phyloP scores from a whole-genome alignment of 345 rosid genomes.

The Balakata baccata region DNA sequence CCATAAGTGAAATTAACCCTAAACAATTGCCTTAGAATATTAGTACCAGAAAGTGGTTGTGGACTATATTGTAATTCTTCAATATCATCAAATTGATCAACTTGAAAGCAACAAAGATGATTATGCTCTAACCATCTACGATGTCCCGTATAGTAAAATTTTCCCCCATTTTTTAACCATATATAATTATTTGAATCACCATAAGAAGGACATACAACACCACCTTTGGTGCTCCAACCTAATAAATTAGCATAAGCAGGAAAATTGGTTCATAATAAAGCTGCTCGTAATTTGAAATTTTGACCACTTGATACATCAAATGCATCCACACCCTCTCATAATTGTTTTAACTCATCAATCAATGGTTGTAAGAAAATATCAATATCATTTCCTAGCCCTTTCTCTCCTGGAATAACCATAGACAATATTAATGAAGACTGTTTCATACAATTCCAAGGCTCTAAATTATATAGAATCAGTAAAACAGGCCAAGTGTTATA shows the following conservation, averaged over 20 bases:
- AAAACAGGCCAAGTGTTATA: background rate
- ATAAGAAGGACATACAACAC: background rate
- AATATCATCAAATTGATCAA: background rate
- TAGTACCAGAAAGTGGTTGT: background rate
- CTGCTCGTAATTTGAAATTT: background rate
- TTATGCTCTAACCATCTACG: background rate
- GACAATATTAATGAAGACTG: background rate
- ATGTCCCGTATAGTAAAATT: constrained; percentile 4
- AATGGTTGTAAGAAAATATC: background rate
- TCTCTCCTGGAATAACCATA: background rate
- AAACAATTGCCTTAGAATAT: no score
- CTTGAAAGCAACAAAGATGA: background rate
- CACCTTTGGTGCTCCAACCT: background rate
- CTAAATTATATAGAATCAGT: background rate
- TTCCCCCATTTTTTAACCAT: background rate
- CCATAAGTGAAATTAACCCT: no score
- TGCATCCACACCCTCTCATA: background rate
- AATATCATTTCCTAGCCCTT: background rate
- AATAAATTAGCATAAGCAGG: constrained; percentile 2
- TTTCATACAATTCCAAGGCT: constrained; percentile 2
- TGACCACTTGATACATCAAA: background rate
- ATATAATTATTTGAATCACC: background rate
- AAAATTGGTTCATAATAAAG: constrained; percentile 8
- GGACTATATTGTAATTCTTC: background rate
- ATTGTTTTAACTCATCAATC: background rate